Evolutionary conservation across 2,329 filamentous ascomycete genomes (phyloP).

Genomic region (Ceratocystis huliohia): DNA sequence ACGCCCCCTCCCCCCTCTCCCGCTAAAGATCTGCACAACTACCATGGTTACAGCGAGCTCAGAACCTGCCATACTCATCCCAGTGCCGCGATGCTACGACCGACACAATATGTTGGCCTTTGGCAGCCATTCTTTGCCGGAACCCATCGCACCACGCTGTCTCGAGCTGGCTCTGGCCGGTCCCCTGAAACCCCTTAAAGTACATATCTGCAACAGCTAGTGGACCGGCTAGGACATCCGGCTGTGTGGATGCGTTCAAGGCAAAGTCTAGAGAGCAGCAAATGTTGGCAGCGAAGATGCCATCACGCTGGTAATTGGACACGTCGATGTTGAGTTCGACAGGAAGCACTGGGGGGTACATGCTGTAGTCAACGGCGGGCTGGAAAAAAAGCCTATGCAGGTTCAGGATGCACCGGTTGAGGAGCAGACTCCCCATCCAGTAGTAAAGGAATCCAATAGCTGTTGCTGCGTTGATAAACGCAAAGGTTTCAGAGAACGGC

Average conservation of each 20-base stretch:
- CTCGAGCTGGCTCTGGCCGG: conserved; percentile 33
- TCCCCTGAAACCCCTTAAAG: conserved; percentile 31
- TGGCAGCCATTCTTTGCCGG: conserved; percentile 29
- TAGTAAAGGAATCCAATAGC: conserved; percentile 41
- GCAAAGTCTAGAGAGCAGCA: conserved; percentile 40
- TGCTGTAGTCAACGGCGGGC: conserved; percentile 31
- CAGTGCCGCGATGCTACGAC: conserved; percentile 33
- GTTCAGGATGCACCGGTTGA: conserved; percentile 37
- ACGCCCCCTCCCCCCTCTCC: background rate
- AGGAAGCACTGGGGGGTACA: conserved; percentile 31
- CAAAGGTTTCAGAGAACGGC: conserved; percentile 36
- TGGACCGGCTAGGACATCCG: conserved; percentile 35
- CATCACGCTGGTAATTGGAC: conserved; percentile 33
- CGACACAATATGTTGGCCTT: conserved; percentile 33
- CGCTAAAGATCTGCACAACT: background rate
- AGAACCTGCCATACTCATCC: conserved; percentile 18
- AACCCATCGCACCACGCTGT: conserved; percentile 38
- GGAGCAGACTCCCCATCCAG: conserved; percentile 39
- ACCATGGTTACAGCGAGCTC: background rate
- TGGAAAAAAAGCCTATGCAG: conserved; percentile 36
- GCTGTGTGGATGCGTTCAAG: conserved; percentile 34
- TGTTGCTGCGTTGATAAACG: conserved; percentile 34
- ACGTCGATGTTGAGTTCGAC: conserved; percentile 32
- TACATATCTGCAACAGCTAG: conserved; percentile 34
- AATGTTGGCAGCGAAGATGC: conserved; percentile 36